phyloP scores from a whole-genome alignment of 495 filamentous ascomycete genomes.

The Neurospora sp. region DNA sequence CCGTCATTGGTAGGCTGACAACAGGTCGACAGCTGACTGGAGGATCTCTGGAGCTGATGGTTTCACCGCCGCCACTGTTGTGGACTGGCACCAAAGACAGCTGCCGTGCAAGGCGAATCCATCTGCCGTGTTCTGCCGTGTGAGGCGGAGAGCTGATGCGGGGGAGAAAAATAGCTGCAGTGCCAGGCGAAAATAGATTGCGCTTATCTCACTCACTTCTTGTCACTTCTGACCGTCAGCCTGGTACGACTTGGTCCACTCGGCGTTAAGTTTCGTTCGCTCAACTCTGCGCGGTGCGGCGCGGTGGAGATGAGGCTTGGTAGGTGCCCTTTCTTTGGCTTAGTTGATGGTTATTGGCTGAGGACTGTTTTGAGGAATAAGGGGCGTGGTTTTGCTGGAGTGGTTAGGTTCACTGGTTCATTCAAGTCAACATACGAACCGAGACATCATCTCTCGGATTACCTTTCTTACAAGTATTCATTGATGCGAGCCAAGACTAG shows the following conservation, averaged over 20 bases:
- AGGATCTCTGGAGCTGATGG: not conserved
- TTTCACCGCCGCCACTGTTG: not conserved
- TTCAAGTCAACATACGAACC: too few relatives aligned
- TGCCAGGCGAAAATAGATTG: not conserved
- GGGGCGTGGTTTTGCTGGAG: not conserved
- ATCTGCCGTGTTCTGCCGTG: not conserved
- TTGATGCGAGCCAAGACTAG: not conserved
- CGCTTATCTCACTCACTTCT: not conserved
- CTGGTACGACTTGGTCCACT: not conserved
- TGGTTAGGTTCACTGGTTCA: not conserved
- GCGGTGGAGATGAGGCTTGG: not conserved
- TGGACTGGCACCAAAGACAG: not conserved
- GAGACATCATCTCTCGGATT: not conserved
- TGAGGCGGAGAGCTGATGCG: not conserved
- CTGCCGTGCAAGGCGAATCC: not conserved
- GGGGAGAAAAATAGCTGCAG: not conserved
- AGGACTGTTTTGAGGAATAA: not conserved
- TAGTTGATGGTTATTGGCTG: not conserved
- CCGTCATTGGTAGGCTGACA: not conserved
- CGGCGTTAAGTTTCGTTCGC: not conserved
- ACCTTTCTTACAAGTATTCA: not conserved
- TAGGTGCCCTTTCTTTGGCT: not conserved
- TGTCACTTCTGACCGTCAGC: not conserved
- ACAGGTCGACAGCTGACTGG: not conserved
- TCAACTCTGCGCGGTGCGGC: too few relatives aligned